Percentiles rank a stretch among this genome's conserved stretches.
These are phyloP conservation scores for Choanephora cucurbitarum DNA, from an alignment of 371 early-diverging fungal species.

Conservation along the genomic window DNA sequence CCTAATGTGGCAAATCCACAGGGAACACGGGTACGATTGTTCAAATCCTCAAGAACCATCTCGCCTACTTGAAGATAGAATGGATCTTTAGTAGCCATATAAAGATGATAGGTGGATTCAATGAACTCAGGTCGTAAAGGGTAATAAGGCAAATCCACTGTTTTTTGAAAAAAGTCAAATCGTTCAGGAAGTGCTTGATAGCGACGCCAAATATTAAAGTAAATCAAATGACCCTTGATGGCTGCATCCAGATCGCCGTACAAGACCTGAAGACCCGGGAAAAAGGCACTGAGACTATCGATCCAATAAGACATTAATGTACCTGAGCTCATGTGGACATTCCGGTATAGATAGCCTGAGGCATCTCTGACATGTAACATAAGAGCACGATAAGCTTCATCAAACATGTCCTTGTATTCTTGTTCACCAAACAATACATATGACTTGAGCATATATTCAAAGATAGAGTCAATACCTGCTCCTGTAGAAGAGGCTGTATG, in stretches of 20 bases:
- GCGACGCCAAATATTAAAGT: slow-evolving; percentile 83
- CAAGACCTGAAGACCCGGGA: slow-evolving; percentile 86
- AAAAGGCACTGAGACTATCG: slow-evolving; percentile 90
- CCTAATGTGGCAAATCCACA: slow-evolving; percentile 88
- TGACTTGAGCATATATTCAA: slow-evolving; percentile 91
- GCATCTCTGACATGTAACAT: slow-evolving; percentile 65
- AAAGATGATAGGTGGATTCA: slow-evolving; percentile 92
- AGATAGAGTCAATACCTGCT: slow-evolving; percentile 93
- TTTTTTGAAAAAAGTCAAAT: slow-evolving; percentile 69
- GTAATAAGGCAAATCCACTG: slow-evolving; percentile 70
- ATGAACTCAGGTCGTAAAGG: slow-evolving; percentile 93
- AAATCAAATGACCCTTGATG: slow-evolving; percentile 78
- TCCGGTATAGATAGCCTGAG: slow-evolving; percentile 80
- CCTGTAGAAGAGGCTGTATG: slow-evolving; percentile 77
- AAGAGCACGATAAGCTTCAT: slow-evolving; percentile 77
- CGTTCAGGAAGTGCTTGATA: slow-evolving; percentile 88
- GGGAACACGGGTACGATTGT: slow-evolving; percentile 64
- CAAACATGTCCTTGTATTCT: slow-evolving; percentile 76
- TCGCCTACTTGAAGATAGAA: slow-evolving; percentile 91
- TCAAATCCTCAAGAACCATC: slow-evolving; percentile 79
- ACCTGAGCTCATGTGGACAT: slow-evolving; percentile 80
- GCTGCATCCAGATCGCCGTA: slow-evolving; percentile 86
- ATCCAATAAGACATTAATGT: slow-evolving; percentile 77
- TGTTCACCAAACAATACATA: slow-evolving; percentile 86
- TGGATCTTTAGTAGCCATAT: slow-evolving; percentile 86